Percentiles rank a stretch among this genome's conserved stretches.
phyloP scores from a whole-genome alignment of 2,329 filamentous ascomycete genomes.

The Fusarium veterinarium region DNA sequence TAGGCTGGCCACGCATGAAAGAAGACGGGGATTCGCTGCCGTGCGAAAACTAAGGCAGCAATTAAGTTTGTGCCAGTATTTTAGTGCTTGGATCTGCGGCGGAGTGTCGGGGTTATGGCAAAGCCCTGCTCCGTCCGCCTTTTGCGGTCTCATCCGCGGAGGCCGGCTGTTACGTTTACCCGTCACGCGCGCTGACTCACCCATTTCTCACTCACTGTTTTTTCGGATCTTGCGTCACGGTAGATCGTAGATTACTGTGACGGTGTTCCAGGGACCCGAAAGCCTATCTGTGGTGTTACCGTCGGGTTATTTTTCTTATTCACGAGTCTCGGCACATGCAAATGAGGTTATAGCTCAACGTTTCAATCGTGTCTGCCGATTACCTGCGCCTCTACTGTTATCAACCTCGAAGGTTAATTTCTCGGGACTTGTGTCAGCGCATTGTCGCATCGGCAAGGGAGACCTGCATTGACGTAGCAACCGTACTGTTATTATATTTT shows the following conservation, averaged over 20 bases:
- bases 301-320: not conserved
- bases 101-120: not conserved
- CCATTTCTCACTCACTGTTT: not conserved
- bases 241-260: not conserved
- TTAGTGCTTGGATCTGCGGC: not conserved
- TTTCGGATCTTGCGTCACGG: not conserved
- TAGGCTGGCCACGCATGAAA: not conserved
- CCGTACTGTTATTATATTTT: fast-evolving
- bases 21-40: not conserved
- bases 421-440: not conserved
- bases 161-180: not conserved
- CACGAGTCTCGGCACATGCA: not conserved
- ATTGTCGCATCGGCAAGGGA: not conserved
- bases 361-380: not conserved
- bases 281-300: not conserved
- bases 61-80: not conserved
- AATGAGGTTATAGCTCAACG: not conserved
- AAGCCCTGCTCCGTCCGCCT: not conserved
- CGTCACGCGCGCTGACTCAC: not conserved
- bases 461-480: not conserved
- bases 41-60: not conserved
- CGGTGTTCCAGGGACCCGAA: not conserved
- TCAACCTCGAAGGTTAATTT: not conserved
- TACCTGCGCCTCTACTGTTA: not conserved
- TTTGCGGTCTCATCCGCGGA: not conserved